A percentile compares a stretch with the other conserved stretches of the same genome.
These are phyloP conservation scores for Ustanciosporium gigantosporum DNA, from an alignment of 1,284 basidiomycete species.

Conservation along the genomic window DNA sequence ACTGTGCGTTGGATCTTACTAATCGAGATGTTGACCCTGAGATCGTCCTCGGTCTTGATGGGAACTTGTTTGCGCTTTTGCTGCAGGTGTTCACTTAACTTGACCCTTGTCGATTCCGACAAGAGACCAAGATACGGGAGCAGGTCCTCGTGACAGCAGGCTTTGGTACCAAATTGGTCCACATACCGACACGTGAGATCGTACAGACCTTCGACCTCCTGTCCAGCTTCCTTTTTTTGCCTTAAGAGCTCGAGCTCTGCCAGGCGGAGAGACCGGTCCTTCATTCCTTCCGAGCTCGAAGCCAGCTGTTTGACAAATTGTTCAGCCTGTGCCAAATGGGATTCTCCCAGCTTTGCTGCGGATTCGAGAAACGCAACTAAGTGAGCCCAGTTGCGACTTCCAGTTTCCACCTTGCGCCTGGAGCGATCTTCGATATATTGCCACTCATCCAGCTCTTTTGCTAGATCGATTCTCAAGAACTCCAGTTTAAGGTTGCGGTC, in stretches of 20 bases:
- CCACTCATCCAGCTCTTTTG: conserved; percentile 41
- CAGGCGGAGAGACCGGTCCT: conserved; percentile 73
- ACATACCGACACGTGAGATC: conserved; percentile 69
- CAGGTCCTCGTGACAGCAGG: conserved; percentile 83
- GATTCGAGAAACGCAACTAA: conserved; percentile 19
- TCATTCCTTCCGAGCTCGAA: conserved; percentile 69
- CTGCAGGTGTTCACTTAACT: conserved; percentile 2
- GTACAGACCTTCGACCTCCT: conserved; percentile 3
- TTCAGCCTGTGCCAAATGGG: conserved; percentile 16
- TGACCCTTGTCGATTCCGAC: conserved; percentile 61
- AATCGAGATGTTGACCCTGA: conserved; percentile 29
- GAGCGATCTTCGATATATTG: conserved; percentile 72
- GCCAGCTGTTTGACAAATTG: conserved; percentile 14
- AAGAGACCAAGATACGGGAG: conserved; percentile 68
- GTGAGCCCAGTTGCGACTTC: conserved; percentile 32
- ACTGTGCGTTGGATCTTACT: conserved; percentile 30
- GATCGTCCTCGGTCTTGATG: conserved; percentile 11
- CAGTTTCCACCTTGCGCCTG: conserved; percentile 59
- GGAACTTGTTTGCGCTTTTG: conserved; percentile 2
- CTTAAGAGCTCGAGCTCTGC: conserved; percentile 65
- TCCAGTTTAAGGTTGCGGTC: conserved; percentile 74
- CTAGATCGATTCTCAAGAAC: conserved; percentile 51
- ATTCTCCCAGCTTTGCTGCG: conserved; percentile 20
- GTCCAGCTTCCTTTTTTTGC: not conserved
- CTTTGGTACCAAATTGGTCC: conserved; percentile 73